A percentile compares a stretch with the other conserved stretches of the same genome.
These are phyloP conservation scores for Mycena metata DNA, from an alignment of 768 basidiomycete genomes.

Conservation along the genomic window DNA sequence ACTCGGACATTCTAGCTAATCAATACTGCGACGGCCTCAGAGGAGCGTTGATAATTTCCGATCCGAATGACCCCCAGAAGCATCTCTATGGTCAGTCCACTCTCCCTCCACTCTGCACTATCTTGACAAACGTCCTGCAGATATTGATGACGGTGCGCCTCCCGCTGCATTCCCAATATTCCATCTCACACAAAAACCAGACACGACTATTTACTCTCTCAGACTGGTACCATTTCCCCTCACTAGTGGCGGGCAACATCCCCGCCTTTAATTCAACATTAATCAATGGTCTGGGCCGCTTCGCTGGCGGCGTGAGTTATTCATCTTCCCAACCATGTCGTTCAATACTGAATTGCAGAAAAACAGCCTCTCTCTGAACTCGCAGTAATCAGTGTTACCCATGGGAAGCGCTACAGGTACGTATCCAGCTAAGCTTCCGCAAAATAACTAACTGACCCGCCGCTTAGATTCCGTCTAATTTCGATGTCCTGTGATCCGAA, in stretches of 20 bases:
- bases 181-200: neutral
- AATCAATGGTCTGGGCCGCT: conserved; percentile 47
- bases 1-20: conserved; percentile 39
- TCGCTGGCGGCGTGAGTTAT: conserved; percentile 22
- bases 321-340: conserved; percentile 35
- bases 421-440: neutral
- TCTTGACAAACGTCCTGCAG: conserved; percentile 3
- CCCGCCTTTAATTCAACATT: conserved; percentile 42
- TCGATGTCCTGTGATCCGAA: conserved; percentile 47
- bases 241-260: conserved; percentile 18
- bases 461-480: conserved; percentile 20
- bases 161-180: neutral
- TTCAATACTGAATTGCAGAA: conserved; percentile 38
- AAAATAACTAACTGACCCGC: neutral
- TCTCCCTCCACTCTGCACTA: neutral
- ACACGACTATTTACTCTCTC: conserved; percentile 49
- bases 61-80: conserved; percentile 51
- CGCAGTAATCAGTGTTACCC: conserved; percentile 47
- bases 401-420: conserved; percentile 51
- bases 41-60: conserved; percentile 50
- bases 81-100: conserved; percentile 44
- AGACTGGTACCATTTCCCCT: conserved; percentile 51
- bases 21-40: conserved; percentile 58
- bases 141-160: conserved; percentile 49
- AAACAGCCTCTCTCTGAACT: conserved; percentile 41